Conservation (phyloP, 371 early-diverging fungal species). For the Mycotypha africana region DNA sequence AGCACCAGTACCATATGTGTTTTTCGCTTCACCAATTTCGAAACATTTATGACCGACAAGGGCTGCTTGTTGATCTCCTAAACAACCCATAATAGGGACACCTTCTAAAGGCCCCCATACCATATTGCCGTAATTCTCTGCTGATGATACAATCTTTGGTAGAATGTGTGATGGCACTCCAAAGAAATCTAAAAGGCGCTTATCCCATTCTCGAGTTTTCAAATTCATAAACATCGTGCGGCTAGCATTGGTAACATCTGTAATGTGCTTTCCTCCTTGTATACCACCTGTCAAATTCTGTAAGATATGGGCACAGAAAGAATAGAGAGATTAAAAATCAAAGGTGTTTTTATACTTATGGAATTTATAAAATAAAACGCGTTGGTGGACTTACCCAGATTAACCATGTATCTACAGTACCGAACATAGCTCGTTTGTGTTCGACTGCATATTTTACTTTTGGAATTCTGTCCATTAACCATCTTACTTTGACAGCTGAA, state of each 20-base stretch:
- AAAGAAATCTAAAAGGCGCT: constrained; percentile 60
- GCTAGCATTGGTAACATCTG: constrained; percentile 90
- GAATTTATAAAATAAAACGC: neutral
- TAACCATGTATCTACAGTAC: constrained; percentile 93
- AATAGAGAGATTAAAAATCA: too few species aligned
- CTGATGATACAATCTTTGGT: constrained; percentile 77
- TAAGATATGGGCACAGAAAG: neutral
- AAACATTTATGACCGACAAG: constrained; percentile 93
- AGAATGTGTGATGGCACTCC: constrained; percentile 51
- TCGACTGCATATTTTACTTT: constrained; percentile 49
- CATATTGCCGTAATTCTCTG: constrained; percentile 72
- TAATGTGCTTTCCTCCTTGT: constrained; percentile 65
- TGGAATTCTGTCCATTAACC: constrained; percentile 81
- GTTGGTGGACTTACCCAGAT: constrained; percentile 49
- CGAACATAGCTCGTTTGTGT: constrained; percentile 52
- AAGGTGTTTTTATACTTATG: too few species aligned
- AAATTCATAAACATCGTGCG: constrained; percentile 90
- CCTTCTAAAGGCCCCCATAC: constrained; percentile 56
- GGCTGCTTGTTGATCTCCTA: constrained; percentile 97
- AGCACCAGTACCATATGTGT: constrained; percentile 95
- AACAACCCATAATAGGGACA: constrained; percentile 72
- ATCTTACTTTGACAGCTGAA: constrained; percentile 84
- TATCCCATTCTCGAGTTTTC: constrained; percentile 70
- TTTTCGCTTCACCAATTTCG: constrained; percentile 82
- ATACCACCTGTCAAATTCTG: constrained; percentile 71